Evolutionary conservation across 768 basidiomycete species (phyloP).

Genomic region (Flagelloscypha sp.): DNA sequence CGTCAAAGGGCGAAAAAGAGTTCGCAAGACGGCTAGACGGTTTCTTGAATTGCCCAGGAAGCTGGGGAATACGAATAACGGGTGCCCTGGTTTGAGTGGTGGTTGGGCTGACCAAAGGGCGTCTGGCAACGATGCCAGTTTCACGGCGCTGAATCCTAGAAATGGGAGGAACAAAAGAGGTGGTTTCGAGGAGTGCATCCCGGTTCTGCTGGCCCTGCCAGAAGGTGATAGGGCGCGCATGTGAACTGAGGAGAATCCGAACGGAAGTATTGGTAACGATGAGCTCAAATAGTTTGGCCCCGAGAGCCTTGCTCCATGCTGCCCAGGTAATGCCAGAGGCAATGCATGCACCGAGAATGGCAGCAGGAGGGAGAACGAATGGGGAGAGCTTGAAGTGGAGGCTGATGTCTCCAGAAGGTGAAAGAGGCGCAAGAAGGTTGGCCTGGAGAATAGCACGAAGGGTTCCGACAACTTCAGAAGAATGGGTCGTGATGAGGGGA

Average conservation of each 20-base stretch:
- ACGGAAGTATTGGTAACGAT: constrained; percentile 9
- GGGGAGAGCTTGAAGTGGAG: constrained; percentile 3
- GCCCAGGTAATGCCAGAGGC: constrained; percentile 10
- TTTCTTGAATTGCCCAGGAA: too few relatives aligned
- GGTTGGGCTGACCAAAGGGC: constrained; percentile 2
- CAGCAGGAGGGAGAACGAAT: constrained; percentile 1
- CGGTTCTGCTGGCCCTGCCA: too few relatives aligned
- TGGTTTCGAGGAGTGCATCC: too few relatives aligned
- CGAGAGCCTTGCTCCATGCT: constrained; percentile 8
- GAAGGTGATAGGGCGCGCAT: too few relatives aligned
- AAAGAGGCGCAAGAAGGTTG: neutral
- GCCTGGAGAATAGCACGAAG: constrained; percentile 11
- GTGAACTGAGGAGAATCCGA: too few relatives aligned
- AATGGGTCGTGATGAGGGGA: constrained; percentile 3
- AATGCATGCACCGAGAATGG: constrained; percentile 9
- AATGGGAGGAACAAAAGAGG: too few relatives aligned
- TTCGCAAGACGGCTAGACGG: too few relatives aligned
- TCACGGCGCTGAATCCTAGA: too few relatives aligned
- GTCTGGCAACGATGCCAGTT: constrained; percentile 3
- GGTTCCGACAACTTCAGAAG: constrained; percentile 4
- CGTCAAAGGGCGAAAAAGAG: too few relatives aligned
- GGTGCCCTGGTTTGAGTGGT: too few relatives aligned
- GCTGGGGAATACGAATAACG: too few relatives aligned
- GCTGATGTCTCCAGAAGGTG: too few relatives aligned
- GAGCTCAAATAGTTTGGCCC: constrained; percentile 2